These are phyloP conservation scores for Pythium sp. DNA, from an alignment of 352 stramenopile genomes.

Conservation along the genomic window DNA sequence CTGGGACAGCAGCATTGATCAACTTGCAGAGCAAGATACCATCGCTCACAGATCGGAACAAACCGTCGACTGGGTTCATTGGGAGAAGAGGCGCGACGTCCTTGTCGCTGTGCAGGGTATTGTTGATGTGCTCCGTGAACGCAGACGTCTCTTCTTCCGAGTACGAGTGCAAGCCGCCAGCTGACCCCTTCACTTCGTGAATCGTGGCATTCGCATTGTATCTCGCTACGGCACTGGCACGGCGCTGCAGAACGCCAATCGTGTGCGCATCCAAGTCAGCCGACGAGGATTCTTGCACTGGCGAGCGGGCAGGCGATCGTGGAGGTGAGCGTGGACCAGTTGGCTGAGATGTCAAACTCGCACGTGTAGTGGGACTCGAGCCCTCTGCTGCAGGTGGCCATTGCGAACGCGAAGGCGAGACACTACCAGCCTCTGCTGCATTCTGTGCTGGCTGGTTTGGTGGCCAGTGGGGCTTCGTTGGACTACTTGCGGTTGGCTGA, in stretches of 20 bases:
- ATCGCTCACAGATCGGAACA: constrained; percentile 84
- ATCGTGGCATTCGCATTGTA: constrained; percentile 69
- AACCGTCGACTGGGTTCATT: constrained; percentile 69
- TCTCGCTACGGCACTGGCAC: constrained; percentile 49
- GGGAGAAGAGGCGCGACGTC: constrained; percentile 67
- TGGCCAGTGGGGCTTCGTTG: constrained; percentile 44
- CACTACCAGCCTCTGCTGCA: constrained; percentile 5
- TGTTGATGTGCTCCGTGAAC: constrained; percentile 94
- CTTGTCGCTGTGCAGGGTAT: constrained; percentile 66
- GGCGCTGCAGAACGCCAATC: constrained; percentile 57
- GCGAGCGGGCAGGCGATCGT: constrained; percentile 20
- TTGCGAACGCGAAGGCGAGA: constrained; percentile 26
- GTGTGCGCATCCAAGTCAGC: constrained; percentile 43
- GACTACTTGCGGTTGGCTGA: constrained; percentile 6
- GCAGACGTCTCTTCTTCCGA: constrained; percentile 88
- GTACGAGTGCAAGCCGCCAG: constrained; percentile 82
- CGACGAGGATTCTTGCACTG: constrained; percentile 2
- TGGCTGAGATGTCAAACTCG: constrained; percentile 14
- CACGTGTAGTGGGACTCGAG: background rate
- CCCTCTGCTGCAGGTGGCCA: constrained; percentile 37
- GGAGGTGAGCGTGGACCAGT: constrained; percentile 23
- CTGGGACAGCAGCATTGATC: constrained; percentile 87
- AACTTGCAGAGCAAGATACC: constrained; percentile 91
- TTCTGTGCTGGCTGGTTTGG: constrained; percentile 23
- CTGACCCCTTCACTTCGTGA: constrained; percentile 76